Conservation (phyloP, 2,329 filamentous ascomycete species). For the Xylaria multiplex region DNA sequence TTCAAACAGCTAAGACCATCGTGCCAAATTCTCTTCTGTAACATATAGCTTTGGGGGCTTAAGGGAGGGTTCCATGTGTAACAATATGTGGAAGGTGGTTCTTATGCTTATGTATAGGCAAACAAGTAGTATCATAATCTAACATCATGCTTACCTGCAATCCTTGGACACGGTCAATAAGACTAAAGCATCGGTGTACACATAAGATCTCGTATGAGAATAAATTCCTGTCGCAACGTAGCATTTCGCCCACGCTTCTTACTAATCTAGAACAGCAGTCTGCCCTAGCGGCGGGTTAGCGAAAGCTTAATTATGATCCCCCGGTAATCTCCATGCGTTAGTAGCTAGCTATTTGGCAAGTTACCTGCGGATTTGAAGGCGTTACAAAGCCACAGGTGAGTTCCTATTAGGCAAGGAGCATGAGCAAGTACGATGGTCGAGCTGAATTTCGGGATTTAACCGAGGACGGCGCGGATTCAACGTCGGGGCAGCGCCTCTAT, state of each 20-base stretch:
- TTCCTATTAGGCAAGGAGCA: background rate
- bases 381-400: too few species aligned
- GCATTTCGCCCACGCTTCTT: slow-evolving; percentile 13
- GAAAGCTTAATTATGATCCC: slow-evolving; percentile 14
- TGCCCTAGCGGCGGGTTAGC: slow-evolving; percentile 4
- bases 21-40: background rate
- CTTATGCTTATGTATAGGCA: background rate
- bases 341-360: background rate
- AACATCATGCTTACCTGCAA: slow-evolving; percentile 1
- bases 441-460: background rate
- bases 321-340: background rate
- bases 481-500: too few species aligned
- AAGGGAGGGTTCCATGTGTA: background rate
- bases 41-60: background rate
- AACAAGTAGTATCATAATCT: slow-evolving; percentile 1
- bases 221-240: background rate
- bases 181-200: background rate
- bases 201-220: too few species aligned
- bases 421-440: too few species aligned
- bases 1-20: background rate
- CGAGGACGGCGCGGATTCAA: background rate
- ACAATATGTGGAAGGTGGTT: background rate
- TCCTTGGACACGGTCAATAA: slow-evolving; percentile 5
- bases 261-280: background rate
- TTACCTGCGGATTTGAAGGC: background rate